phyloP scores from a whole-genome alignment of 495 filamentous ascomycete species.

The Neurospora hispaniola region DNA sequence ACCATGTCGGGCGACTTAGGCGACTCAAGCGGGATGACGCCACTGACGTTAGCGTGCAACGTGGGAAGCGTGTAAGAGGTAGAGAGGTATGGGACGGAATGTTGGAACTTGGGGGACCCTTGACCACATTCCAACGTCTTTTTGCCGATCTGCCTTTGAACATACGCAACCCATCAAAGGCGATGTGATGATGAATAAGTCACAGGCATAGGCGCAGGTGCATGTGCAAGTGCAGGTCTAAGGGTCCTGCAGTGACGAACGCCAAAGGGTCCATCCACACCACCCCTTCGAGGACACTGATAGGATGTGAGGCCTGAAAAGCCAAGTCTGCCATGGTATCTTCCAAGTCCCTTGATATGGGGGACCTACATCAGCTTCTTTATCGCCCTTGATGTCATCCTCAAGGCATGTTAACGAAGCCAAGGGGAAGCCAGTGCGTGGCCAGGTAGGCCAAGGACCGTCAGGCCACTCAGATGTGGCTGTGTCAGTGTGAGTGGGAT shows the following conservation, averaged over 20 bases:
- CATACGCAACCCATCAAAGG: too few species aligned
- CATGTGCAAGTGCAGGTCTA: background rate
- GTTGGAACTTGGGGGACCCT: background rate
- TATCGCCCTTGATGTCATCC: background rate
- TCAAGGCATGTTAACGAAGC: background rate
- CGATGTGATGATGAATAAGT: background rate
- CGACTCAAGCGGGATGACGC: background rate
- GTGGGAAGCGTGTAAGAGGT: background rate
- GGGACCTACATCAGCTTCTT: background rate
- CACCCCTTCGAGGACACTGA: background rate
- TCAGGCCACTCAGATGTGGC: background rate
- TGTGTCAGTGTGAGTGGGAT: background rate
- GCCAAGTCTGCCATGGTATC: background rate
- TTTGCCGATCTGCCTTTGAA: too few species aligned
- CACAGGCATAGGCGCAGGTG: too few species aligned
- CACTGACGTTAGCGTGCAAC: background rate
- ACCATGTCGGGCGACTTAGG: background rate
- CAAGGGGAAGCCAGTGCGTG: background rate
- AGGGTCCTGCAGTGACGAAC: background rate
- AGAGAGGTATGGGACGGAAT: background rate
- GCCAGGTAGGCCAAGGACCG: too few species aligned
- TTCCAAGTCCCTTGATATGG: background rate
- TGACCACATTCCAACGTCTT: background rate
- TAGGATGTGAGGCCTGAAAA: background rate
- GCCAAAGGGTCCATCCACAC: background rate